phyloP scores from a whole-genome alignment of 2,329 filamentous ascomycete species.

The Thermoascus crustaceus region DNA sequence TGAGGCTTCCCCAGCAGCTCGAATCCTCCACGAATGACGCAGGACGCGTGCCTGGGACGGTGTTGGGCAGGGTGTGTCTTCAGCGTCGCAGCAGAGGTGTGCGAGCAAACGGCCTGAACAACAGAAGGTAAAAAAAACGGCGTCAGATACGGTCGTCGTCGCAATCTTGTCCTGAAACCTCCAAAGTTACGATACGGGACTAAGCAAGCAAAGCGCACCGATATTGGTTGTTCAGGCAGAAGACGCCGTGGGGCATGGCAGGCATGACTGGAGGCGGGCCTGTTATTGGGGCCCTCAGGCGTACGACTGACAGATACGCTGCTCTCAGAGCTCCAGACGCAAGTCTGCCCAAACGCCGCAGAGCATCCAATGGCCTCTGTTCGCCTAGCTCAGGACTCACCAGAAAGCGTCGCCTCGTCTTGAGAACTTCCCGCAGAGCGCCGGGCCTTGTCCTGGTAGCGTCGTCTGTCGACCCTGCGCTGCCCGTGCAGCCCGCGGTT shows the following conservation, averaged over 20 bases:
- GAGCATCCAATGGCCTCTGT: slow-evolving; percentile 27
- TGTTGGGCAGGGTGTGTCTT: not conserved
- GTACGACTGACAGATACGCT: slow-evolving; percentile 4
- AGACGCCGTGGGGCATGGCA: not conserved
- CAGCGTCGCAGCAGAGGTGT: no score
- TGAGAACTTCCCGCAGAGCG: slow-evolving; percentile 23
- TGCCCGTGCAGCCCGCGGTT: slow-evolving; percentile 3
- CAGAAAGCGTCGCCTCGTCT: slow-evolving; percentile 26
- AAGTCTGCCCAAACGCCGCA: slow-evolving; percentile 24
- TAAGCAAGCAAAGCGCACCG: not conserved
- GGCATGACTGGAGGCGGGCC: not conserved
- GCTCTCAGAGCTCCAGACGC: slow-evolving; percentile 14
- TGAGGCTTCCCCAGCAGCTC: not conserved
- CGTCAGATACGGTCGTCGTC: no score
- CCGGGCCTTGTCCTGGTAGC: slow-evolving; percentile 7
- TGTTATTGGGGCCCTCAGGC: not conserved
- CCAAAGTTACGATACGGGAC: slow-evolving; percentile 1
- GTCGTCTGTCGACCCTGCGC: slow-evolving; percentile 1
- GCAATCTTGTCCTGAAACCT: no score
- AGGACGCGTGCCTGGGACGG: not conserved
- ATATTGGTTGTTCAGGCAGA: not conserved
- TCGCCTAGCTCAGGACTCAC: slow-evolving; percentile 21
- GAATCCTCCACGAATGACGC: not conserved
- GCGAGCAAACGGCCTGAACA: no score
- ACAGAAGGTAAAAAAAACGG: no score